Base-by-base conservation (phyloP, 2,329 filamentous ascomycete species). In the Penicillium glabrum region DNA sequence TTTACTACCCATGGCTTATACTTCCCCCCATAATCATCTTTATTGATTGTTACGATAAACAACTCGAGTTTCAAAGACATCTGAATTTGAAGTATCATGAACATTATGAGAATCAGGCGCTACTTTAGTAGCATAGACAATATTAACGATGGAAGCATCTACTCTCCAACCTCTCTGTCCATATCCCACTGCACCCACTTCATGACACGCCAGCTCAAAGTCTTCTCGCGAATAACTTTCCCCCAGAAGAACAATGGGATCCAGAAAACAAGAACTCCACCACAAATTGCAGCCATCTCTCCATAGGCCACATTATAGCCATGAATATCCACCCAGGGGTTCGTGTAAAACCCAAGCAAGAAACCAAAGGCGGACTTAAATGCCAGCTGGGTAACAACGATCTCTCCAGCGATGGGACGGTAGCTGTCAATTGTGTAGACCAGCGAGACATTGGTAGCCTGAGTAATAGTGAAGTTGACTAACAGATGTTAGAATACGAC, bases 391-490 rank as follows among this genome's bases (percentile, higher is more conserved):
- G 57, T 59, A 2, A 59, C 57, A 13, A 59, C 57, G 31, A 59
- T 31, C 31, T 59, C 57, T 51, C 57, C 57, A n/a, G 57, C 57
- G 31, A 59, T 45, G 16, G 57, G 57, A 21, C 57, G 57, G 39
- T 59, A 59, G 41, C 57, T 59, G 24, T 59, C 57, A 44, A 59
- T 59, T 2, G 57, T 59, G 24, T 59, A 59, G 4, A 59, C 53
- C 16, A 59, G 51, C 3, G 57, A 59, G n/a, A 59, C 57, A 27
- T 59, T 59, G 10, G 54, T 59, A 14, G 57, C 54, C 41, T 59
- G 57, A 0, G 57, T 59, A 24, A 59, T 59, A 16, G 57, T 59
- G n/a, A 59, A 59, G 27, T 59, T 59, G 21, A 59, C 57, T 59
- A 26, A 5, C 26, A 6, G 8, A 41, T 4, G 43, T 59, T 48